Conservation (phyloP, 2,329 filamentous ascomycete genomes). For the Amylocarpus encephaloides region DNA sequence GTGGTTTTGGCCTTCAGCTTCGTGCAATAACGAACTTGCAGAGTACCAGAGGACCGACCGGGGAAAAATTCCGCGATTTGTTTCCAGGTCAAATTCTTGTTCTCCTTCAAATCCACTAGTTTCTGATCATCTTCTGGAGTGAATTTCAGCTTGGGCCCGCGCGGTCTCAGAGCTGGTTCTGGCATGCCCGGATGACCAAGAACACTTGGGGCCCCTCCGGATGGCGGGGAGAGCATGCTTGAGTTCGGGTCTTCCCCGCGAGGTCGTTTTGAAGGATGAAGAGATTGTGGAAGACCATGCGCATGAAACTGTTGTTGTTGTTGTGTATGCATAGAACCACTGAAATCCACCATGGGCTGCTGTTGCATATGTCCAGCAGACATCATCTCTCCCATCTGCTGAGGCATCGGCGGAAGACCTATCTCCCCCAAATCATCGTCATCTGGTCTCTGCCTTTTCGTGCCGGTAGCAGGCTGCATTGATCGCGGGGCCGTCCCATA, state of each 20-base stretch:
- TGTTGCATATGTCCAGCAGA: slow-evolving; percentile 51
- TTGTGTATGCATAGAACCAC: slow-evolving; percentile 33
- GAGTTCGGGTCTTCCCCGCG: slow-evolving; percentile 47
- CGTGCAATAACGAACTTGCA: slow-evolving; percentile 92
- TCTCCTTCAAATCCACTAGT: slow-evolving; percentile 85
- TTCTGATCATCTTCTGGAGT: slow-evolving; percentile 86
- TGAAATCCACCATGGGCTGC: slow-evolving; percentile 45
- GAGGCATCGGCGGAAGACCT: slow-evolving; percentile 32
- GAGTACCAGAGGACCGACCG: slow-evolving; percentile 78
- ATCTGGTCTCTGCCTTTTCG: slow-evolving; percentile 52
- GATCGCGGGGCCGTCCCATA: slow-evolving; percentile 37
- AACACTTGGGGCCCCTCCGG: slow-evolving; percentile 64
- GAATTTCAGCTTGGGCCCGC: slow-evolving; percentile 88
- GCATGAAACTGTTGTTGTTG: slow-evolving; percentile 51
- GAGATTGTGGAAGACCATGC: slow-evolving; percentile 71
- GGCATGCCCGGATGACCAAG: slow-evolving; percentile 88
- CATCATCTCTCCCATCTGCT: slow-evolving; percentile 32
- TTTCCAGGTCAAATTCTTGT: slow-evolving; percentile 93
- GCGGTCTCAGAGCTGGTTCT: slow-evolving; percentile 68
- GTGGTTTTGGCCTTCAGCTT: slow-evolving; percentile 92
- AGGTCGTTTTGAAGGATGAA: slow-evolving; percentile 62
- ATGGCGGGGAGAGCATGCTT: slow-evolving; percentile 38
- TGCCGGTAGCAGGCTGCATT: slow-evolving; percentile 27
- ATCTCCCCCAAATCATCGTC: slow-evolving; percentile 41
- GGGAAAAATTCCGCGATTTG: slow-evolving; percentile 97